These are phyloP conservation scores for Casuarina glauca DNA, from an alignment of 306 rosid genomes.

Conservation along the genomic window DNA sequence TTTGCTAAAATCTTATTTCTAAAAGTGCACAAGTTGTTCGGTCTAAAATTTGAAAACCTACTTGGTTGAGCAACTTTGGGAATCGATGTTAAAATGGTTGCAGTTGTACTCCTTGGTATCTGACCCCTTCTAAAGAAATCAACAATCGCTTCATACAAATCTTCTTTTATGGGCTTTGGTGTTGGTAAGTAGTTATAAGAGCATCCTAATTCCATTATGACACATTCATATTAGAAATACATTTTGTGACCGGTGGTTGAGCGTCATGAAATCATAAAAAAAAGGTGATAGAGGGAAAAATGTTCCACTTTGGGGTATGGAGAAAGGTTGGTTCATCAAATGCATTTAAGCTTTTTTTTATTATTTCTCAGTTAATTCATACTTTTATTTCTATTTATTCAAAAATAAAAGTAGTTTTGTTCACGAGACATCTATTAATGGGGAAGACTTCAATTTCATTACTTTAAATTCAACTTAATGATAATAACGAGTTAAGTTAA, in stretches of 20 bases:
- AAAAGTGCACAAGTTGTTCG: no score
- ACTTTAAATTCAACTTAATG: not conserved
- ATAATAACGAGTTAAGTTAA: not conserved
- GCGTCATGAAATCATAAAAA: not conserved
- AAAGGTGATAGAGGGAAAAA: not conserved
- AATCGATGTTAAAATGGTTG: no score
- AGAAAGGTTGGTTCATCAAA: slow-evolving; percentile 13
- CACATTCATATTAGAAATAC: not conserved
- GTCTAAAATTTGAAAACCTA: no score
- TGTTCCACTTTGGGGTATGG: not conserved
- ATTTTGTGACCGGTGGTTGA: not conserved
- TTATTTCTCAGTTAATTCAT: not conserved
- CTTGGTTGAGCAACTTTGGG: no score
- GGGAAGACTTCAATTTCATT: not conserved
- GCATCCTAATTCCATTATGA: slow-evolving; percentile 1
- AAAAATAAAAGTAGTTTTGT: no score
- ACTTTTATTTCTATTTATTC: not conserved
- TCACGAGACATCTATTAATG: not conserved
- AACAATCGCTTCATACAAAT: no score
- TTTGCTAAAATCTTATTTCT: no score
- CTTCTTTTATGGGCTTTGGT: slow-evolving; percentile 65
- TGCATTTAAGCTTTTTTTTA: not conserved
- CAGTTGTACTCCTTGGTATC: no score
- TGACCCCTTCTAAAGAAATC: no score
- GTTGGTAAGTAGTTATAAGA: slow-evolving; percentile 62